Evolutionary conservation across 306 rosid species (phyloP).

Genomic region (Quercus variabilis): DNA sequence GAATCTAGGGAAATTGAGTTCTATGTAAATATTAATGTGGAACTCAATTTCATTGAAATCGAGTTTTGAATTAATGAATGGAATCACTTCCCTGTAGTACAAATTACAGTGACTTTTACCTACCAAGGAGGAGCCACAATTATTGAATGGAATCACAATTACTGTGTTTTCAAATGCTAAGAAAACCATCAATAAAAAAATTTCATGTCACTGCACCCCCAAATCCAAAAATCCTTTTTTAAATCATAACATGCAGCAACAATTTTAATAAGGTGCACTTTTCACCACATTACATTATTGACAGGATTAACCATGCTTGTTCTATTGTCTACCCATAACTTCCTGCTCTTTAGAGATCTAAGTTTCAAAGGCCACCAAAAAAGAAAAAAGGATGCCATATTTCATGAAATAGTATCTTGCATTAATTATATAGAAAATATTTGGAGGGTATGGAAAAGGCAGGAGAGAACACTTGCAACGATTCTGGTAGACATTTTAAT

Average conservation of each 20-base stretch:
- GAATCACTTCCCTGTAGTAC: background rate
- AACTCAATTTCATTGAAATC: too few relatives aligned
- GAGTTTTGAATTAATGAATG: background rate
- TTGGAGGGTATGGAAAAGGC: slow-evolving; percentile 3
- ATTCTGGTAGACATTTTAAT: slow-evolving; percentile 67
- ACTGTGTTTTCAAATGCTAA: background rate
- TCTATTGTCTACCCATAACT: background rate
- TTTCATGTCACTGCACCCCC: background rate
- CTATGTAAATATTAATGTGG: too few relatives aligned
- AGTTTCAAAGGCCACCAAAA: background rate
- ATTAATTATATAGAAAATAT: background rate
- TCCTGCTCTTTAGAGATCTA: background rate
- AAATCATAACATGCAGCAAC: background rate
- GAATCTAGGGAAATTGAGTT: too few relatives aligned
- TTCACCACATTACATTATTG: background rate
- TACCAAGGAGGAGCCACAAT: background rate
- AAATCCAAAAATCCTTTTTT: background rate
- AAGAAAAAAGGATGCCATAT: background rate
- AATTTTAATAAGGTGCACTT: too few relatives aligned
- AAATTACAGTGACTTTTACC: background rate
- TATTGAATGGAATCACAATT: background rate
- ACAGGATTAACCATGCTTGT: background rate
- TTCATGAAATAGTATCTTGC: background rate
- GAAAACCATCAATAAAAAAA: background rate
- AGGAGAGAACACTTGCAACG: slow-evolving; percentile 60